Evolutionary conservation across 2,329 filamentous ascomycete genomes (phyloP).

Genomic region (Fusarium longipes): DNA sequence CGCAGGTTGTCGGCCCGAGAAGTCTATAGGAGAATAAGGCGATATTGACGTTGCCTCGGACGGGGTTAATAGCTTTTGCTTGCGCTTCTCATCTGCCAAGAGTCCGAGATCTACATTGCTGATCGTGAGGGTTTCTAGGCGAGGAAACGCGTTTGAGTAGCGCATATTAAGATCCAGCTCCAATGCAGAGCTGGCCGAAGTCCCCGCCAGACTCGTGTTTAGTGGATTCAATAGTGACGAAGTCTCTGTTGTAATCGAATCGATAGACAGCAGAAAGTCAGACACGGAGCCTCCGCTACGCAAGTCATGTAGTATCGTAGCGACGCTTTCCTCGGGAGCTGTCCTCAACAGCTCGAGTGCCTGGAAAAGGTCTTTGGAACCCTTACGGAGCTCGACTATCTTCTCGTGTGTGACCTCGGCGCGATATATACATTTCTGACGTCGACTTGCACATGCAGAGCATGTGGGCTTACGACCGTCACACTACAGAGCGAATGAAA

Average conservation of each 20-base stretch:
- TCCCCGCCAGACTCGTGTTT: neutral
- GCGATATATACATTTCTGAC: conserved; percentile 21
- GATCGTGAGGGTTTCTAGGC: neutral
- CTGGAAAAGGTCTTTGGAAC: conserved; percentile 8
- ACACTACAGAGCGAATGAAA: conserved; percentile 4
- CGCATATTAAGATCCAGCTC: conserved; percentile 18
- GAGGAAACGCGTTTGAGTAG: conserved; percentile 1
- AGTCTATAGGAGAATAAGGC: neutral
- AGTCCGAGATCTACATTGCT: conserved; percentile 8
- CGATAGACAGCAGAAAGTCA: conserved; percentile 7
- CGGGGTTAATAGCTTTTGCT: neutral
- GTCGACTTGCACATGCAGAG: conserved; percentile 19
- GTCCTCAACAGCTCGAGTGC: conserved; percentile 13
- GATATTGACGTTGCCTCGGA: neutral
- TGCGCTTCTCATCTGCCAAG: neutral
- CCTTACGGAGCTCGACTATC: conserved; percentile 13
- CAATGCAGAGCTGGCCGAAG: neutral
- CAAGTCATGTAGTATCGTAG: neutral
- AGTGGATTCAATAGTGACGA: neutral
- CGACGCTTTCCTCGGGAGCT: neutral
- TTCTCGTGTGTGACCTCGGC: conserved; percentile 20
- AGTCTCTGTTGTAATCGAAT: neutral
- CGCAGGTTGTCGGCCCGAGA: neutral
- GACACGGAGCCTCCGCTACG: conserved; percentile 3
- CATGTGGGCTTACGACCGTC: conserved; percentile 25